Conservation (phyloP, 352 stramenopile genomes). For the Pythium scleroteichum region DNA sequence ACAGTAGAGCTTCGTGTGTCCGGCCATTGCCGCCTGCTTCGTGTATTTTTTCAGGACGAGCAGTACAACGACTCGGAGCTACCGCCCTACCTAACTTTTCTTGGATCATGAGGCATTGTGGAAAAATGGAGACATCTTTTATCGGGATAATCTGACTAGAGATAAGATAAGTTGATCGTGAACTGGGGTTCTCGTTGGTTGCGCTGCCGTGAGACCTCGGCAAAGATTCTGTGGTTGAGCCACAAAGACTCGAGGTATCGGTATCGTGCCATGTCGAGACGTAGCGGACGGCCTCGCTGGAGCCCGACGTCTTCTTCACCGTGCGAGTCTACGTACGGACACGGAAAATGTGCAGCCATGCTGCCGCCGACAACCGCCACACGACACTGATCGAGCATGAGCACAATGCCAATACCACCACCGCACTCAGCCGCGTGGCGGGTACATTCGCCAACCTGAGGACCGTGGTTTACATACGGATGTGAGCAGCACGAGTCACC, state of each 20-base stretch:
- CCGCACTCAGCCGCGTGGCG: slow-evolving; percentile 83
- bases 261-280: slow-evolving; percentile 74
- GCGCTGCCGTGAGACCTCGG: slow-evolving; percentile 82
- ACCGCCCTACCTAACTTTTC: slow-evolving; percentile 65
- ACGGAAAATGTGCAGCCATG: slow-evolving; percentile 86
- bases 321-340: slow-evolving; percentile 83
- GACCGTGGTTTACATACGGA: slow-evolving; percentile 72
- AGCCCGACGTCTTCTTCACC: slow-evolving; percentile 85
- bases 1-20: slow-evolving; percentile 65
- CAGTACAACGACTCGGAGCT: slow-evolving; percentile 69
- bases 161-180: slow-evolving; percentile 84
- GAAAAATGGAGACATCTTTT: not conserved
- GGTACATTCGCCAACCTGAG: slow-evolving; percentile 82
- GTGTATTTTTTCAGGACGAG: slow-evolving; percentile 83
- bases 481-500: slow-evolving; percentile 83
- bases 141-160: slow-evolving; percentile 38
- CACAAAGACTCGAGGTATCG: slow-evolving; percentile 79
- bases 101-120: slow-evolving; percentile 32
- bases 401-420: slow-evolving; percentile 79
- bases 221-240: slow-evolving; percentile 82
- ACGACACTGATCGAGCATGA: slow-evolving; percentile 84
- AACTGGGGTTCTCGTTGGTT: slow-evolving; percentile 88
- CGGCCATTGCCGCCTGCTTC: slow-evolving; percentile 70
- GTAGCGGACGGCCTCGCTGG: slow-evolving; percentile 75
- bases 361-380: slow-evolving; percentile 81